Percentiles rank a stretch among this genome's conserved stretches.
Evolutionary conservation across 1,284 basidiomycete genomes (phyloP).

Genomic region (Meripilus lineatus): DNA sequence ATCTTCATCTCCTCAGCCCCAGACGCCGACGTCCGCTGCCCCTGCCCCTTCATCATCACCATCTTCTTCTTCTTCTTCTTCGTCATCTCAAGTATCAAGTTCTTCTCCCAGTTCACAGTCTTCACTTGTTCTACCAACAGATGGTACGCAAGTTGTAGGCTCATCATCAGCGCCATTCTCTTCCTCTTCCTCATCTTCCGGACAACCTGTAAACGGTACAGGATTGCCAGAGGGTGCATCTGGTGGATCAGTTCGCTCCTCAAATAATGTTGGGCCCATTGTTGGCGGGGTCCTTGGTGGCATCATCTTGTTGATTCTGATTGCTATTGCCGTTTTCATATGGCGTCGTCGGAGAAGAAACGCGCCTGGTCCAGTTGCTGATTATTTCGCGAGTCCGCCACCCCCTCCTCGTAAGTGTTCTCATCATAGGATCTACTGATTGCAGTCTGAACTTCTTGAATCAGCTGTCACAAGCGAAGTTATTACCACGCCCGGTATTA

Average conservation of each 20-base stretch:
- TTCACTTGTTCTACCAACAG: background rate
- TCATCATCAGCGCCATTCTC: too few species aligned
- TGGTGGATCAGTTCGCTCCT: background rate
- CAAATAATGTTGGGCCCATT: conserved; percentile 8
- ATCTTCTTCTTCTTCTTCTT: too few species aligned
- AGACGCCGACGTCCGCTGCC: background rate
- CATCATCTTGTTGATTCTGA: background rate
- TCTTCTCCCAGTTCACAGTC: background rate
- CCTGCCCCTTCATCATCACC: background rate
- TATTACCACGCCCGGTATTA: too few species aligned
- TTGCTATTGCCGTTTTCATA: conserved; percentile 1
- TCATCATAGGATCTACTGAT: too few species aligned
- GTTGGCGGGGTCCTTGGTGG: conserved; percentile 11
- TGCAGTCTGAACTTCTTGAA: too few species aligned
- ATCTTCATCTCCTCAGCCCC: background rate
- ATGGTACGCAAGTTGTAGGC: too few species aligned
- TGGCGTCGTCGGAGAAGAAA: conserved; percentile 5
- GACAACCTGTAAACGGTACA: too few species aligned
- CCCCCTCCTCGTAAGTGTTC: too few species aligned
- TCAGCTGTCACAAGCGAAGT: too few species aligned
- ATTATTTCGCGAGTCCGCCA: too few species aligned
- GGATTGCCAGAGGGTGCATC: background rate
- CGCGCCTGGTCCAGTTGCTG: background rate
- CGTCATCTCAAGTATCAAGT: background rate
- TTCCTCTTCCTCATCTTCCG: too few species aligned